Base-by-base conservation (phyloP, 2,329 filamentous ascomycete genomes). In the Talaromyces albobiverticillius region DNA sequence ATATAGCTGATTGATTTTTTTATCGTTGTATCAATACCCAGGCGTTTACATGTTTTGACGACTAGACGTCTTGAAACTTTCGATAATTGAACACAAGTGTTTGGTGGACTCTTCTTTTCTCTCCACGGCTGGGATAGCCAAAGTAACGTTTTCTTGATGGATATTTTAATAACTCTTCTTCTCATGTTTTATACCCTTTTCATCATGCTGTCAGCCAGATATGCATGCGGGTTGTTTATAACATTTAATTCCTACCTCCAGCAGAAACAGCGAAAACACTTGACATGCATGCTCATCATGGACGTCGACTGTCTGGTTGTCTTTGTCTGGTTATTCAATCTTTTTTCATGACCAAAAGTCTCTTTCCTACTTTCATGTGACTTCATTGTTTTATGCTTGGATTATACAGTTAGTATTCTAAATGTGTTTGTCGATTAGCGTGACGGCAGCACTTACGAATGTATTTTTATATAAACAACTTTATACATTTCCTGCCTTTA, bases 161-260 rank as follows among this genome's bases (percentile, higher is more conserved):
- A 51, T 51, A 51, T 51, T 42, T 51, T 51, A 43, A 51, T 51
- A 42, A 34, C 20, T 41, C 1, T 29, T 43, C 38, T 50, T 50
- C 47, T 51, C 18, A 29, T n/a, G 31, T 32, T 16, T 3, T 11
- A 25, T 42, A 34, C 48, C 26, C 20, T 22, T 51, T 34, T 14
- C 3, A 34, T 16, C 25, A 34, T 43, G 31, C 18, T 34, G 26
- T 31, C n/a, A 51, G 29, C 23, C n/a, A 42, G 48, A 25, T 34
- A 51, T n/a, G 22, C 29, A 51, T 32, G 29, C 8, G 25, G 36
- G 48, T 31, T 50, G 25, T 50, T 34, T 34, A 22, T 14, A 10
- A 20, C 18, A 13, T 9, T 40, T 40, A 22, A 40, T 22, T 40
- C 16, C 36, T 22, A 16, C 36, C 5, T 36, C n/a, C 32, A 36